Evolutionary conservation across 2,329 filamentous ascomycete species (phyloP), one percentile per base, ranked within the genome.

Genomic region (Fusarium coffeatum): DNA sequence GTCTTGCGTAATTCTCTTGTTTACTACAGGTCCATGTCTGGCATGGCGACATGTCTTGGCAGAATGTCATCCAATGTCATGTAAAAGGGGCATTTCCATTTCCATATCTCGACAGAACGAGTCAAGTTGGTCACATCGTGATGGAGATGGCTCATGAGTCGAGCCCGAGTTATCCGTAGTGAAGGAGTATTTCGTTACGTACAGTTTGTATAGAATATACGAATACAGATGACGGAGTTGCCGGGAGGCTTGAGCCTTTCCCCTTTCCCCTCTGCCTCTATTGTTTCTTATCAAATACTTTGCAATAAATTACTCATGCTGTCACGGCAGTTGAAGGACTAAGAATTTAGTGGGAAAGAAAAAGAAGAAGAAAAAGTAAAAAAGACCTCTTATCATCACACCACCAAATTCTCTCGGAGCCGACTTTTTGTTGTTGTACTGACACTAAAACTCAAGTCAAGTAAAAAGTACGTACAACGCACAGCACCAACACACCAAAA

Each of bases 131-230:
- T 37, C 34, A 30, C 34, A 57, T 58, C 48, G 32, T 49, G 37
- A 58, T 58, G n/a, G 43, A 46, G 54, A 25, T 32, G 34, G 41
- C 34, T 27, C 46, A 42, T 64, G 59, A 71, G 50, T 66, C 67
- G 58, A 68, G 43, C 41, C 59, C 58, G 58, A 55, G 45, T 50
- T 43, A 65, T 60, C 61, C 61, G 47, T 66, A n/a, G 18, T n/a
- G 20, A 25, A 28, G 13, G 41, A 13, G 22, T 43, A 37, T 20
- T 16, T 45, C 42, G 42, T 73, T 73, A 74, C 72, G 69, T 74
- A 73, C 45, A 53, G 46, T 37, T 42, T 48, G 42, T 43, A 41
- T 20, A 23, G 15, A 37, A 18, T 30, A 30, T 30, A 30, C 28
- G 28, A 30, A 40, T 49, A 55, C 47, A 46, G 56, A 32, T 58